Base-by-base conservation (phyloP, 345 rosid species). In the Corchorus capsularis region DNA sequence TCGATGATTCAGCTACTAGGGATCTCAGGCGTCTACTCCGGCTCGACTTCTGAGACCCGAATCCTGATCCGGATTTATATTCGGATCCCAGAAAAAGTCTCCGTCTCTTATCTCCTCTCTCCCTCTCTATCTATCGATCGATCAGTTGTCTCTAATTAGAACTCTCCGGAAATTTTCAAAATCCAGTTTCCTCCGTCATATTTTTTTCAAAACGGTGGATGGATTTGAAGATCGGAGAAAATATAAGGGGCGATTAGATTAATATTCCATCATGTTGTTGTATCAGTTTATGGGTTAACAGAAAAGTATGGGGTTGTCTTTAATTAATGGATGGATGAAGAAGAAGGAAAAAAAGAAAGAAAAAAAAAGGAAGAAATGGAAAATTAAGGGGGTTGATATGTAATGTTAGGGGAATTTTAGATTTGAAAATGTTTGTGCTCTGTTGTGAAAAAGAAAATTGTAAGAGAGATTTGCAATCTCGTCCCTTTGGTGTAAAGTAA, bases 11-110 rank as follows among this genome's bases (percentile, higher is more conserved):
- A 0, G 94, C 94, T 35, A 88, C 92, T 73, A 83, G 89, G 63
- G 91, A 88, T 71, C 89, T 90, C 75, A 79, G 92, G 67, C 87
- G 94, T 16, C 82, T 90, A 80, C 94, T 90, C 34, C 87, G 90
- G 11, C 85, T 90, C 0, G 86, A 90, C 15, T 32, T 79, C 6
- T 86, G 73, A 85, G 46, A 15, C 22, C 63, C 57, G 9, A 11
- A 17, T 17, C 39, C 43, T 3, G 27, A 39, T 41, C 70, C 62
- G 19, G 17, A 47, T 63, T 6, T 35, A 16, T 5, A 16, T 47
- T 62, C 49, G 17, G 61, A n/a, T 74, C 20, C 37, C 0, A 32
- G 32, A 19, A 15, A 22, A 34, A n/a, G n/a, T n/a, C n/a, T n/a
- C n/a, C n/a, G n/a, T n/a, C n/a, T n/a, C n/a, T 9, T 7, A 6